Conservation (phyloP, 345 rosid species). For the Boechera divaricarpa region DNA sequence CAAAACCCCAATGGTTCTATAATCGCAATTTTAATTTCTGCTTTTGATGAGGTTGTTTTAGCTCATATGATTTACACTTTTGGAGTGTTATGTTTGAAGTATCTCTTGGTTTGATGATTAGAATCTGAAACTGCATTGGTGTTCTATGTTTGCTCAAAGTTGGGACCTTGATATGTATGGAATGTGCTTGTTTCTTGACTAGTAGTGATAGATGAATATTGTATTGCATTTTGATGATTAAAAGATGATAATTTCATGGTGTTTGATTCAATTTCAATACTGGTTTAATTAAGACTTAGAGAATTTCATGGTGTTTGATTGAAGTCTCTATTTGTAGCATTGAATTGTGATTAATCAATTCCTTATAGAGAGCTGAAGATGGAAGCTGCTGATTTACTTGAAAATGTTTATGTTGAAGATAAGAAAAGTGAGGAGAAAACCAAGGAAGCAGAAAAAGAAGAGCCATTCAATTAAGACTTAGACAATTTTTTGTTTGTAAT, state of each 20-base stretch:
- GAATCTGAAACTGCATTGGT: conserved; percentile 2
- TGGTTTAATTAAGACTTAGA: not conserved
- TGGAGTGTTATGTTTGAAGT: not conserved
- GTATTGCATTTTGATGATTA: not conserved
- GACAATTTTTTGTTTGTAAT: too few species aligned
- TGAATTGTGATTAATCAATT: too few species aligned
- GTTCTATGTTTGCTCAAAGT: not conserved
- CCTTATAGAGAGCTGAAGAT: too few species aligned
- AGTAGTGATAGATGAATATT: not conserved
- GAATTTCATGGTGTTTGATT: too few species aligned
- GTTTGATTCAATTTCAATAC: not conserved
- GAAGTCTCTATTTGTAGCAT: too few species aligned
- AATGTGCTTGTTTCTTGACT: not conserved
- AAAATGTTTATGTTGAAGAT: too few species aligned
- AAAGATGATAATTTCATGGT: not conserved
- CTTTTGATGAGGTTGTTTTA: not conserved
- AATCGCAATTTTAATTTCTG: not conserved
- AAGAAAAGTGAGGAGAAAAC: too few species aligned
- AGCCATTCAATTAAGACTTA: too few species aligned
- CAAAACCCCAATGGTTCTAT: conserved; percentile 14
- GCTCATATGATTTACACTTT: not conserved
- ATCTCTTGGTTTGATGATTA: not conserved
- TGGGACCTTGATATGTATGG: not conserved
- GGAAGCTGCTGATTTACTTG: too few species aligned
- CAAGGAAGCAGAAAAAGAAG: too few species aligned